These are phyloP conservation scores for Candida schatavii DNA, from an alignment of 805 yeast species.

Conservation along the genomic window DNA sequence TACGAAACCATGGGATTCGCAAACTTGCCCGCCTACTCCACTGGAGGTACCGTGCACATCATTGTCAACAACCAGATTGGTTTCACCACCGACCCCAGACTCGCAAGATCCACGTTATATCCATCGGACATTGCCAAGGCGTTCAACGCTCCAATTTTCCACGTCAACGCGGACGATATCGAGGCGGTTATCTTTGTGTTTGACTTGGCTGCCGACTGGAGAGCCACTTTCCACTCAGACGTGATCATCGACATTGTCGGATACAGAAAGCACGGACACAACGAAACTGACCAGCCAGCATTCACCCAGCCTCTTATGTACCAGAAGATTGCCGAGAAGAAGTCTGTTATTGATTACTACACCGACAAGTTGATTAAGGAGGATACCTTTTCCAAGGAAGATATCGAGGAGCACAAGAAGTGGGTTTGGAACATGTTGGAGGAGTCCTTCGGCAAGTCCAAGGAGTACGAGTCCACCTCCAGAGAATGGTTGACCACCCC, in stretches of 20 bases:
- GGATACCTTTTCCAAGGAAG: constrained; percentile 85
- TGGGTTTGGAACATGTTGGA: constrained; percentile 97
- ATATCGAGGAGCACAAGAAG: constrained; percentile 91
- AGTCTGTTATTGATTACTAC: constrained; percentile 84
- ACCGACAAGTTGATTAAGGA: constrained; percentile 75
- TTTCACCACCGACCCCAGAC: constrained; percentile 98
- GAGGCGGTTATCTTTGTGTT: constrained; percentile 90
- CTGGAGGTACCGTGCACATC: constrained; percentile 97
- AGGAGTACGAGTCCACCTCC: constrained; percentile 85
- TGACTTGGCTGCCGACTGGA: constrained; percentile 98
- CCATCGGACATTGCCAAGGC: constrained; percentile 97
- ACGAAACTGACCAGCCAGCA: constrained; percentile 98
- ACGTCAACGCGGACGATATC: constrained; percentile 96
- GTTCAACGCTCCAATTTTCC: constrained; percentile 98
- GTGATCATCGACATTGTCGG: constrained; percentile 96
- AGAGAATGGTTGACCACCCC: constrained; percentile 98
- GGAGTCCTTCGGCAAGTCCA: constrained; percentile 82
- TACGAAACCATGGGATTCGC: constrained; percentile 97
- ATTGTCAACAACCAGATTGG: constrained; percentile 98
- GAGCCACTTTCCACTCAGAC: constrained; percentile 94
- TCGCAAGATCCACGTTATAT: constrained; percentile 95
- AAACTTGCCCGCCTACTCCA: constrained; percentile 88
- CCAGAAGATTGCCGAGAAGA: constrained; percentile 83
- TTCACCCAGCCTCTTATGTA: constrained; percentile 99
- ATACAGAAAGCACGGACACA: constrained; percentile 98